Conservation (phyloP, 768 basidiomycete genomes). For the Tephrocybe rancida region DNA sequence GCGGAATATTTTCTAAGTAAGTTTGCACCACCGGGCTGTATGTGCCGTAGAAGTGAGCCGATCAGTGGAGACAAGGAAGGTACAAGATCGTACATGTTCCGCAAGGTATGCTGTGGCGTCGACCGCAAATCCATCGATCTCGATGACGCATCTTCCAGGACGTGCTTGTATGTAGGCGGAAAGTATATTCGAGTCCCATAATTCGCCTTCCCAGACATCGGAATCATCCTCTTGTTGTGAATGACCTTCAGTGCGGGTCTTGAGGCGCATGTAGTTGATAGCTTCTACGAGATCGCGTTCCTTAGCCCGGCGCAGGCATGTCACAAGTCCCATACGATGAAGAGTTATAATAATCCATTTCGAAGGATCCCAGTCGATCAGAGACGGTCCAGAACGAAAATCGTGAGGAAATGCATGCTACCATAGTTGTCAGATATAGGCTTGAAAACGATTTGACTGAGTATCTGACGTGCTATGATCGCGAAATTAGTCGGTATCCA, state of each 20-base stretch:
- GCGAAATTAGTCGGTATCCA: not conserved
- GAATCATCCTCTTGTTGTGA: constrained; percentile 19
- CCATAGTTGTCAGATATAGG: not conserved
- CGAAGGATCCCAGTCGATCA: constrained; percentile 75
- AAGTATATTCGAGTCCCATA: constrained; percentile 44
- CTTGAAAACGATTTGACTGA: not conserved
- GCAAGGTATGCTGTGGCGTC: constrained; percentile 63
- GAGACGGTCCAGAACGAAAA: constrained; percentile 67
- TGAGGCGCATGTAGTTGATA: constrained; percentile 47
- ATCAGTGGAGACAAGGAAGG: not conserved
- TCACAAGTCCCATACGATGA: constrained; percentile 47
- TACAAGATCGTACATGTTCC: constrained; percentile 61
- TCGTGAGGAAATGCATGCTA: constrained; percentile 82
- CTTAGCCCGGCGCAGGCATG: constrained; percentile 50
- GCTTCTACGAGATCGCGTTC: constrained; percentile 52
- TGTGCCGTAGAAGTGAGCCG: not conserved
- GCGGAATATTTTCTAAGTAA: constrained; percentile 55
- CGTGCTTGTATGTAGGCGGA: constrained; percentile 30
- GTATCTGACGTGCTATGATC: constrained; percentile 46
- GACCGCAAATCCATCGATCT: constrained; percentile 62
- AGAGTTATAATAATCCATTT: constrained; percentile 74
- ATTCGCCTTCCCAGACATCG: constrained; percentile 35
- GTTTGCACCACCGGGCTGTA: constrained; percentile 63
- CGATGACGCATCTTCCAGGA: constrained; percentile 46
- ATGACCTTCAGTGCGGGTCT: constrained; percentile 25